Evolutionary conservation across 1,139 yeast species (phyloP).

Genomic region (Pichia kudriavzevii): DNA sequence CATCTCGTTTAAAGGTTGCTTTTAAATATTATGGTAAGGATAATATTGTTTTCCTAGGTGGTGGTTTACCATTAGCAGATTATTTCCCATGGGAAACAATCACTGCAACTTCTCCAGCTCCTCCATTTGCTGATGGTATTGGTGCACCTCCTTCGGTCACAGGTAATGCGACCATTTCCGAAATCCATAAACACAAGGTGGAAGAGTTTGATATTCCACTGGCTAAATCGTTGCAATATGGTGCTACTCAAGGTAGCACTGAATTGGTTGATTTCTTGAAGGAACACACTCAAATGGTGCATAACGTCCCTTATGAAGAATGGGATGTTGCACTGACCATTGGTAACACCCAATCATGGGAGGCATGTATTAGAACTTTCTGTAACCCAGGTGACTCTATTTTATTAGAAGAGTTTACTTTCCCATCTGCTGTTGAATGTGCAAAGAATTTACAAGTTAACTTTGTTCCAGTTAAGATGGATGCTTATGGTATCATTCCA

Average conservation of each 20-base stretch:
- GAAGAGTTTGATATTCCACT: constrained; percentile 60
- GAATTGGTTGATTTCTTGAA: constrained; percentile 59
- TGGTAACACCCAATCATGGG: constrained; percentile 91
- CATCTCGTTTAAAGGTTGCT: constrained; percentile 78
- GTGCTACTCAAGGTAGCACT: constrained; percentile 71
- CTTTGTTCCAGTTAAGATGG: constrained; percentile 72
- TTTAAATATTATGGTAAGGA: constrained; percentile 71
- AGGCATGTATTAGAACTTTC: constrained; percentile 73
- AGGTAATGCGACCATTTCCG: constrained; percentile 35
- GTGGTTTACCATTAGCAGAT: constrained; percentile 87
- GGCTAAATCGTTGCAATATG: constrained; percentile 86
- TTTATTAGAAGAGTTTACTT: constrained; percentile 75
- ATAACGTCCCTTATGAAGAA: constrained; percentile 46
- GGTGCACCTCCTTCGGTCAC: constrained; percentile 55
- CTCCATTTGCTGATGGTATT: constrained; percentile 71
- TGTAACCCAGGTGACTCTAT: constrained; percentile 71
- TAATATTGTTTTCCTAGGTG: constrained; percentile 81
- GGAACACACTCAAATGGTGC: constrained; percentile 73
- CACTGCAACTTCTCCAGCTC: constrained; percentile 61
- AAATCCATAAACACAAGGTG: constrained; percentile 37
- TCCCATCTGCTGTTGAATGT: constrained; percentile 78
- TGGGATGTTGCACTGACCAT: constrained; percentile 60
- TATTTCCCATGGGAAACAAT: constrained; percentile 86
- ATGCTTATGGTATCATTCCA: constrained; percentile 72
- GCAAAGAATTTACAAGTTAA: constrained; percentile 67